These are phyloP conservation scores for Trichocladium uniseriatum DNA, from an alignment of 495 filamentous ascomycete genomes.

Conservation along the genomic window DNA sequence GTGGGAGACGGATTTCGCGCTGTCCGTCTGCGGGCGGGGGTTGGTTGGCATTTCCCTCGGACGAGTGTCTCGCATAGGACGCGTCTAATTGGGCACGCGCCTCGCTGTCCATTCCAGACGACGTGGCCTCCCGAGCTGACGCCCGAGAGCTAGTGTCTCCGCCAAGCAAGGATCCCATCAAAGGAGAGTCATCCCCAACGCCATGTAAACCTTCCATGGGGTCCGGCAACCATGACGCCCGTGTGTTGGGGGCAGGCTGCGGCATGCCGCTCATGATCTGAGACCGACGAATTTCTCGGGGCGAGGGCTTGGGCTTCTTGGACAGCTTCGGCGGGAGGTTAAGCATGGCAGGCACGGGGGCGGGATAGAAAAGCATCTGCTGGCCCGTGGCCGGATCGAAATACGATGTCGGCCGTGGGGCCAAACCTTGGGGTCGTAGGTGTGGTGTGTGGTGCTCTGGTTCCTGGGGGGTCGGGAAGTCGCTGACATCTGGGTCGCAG, in stretches of 20 bases:
- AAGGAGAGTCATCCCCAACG: constrained; percentile 12
- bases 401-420: constrained; percentile 37
- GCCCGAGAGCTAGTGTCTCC: neutral
- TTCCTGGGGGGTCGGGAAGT: constrained; percentile 19
- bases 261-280: constrained; percentile 46
- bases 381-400: constrained; percentile 56
- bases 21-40: constrained; percentile 25
- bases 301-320: constrained; percentile 50
- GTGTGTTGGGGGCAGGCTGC: constrained; percentile 23
- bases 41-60: constrained; percentile 24
- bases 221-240: constrained; percentile 43
- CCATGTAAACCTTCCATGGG: constrained; percentile 22
- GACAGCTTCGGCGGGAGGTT: constrained; percentile 86
- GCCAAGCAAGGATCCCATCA: constrained; percentile 15
- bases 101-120: constrained; percentile 2
- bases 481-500: constrained; percentile 45
- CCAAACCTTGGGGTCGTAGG: constrained; percentile 22
- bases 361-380: constrained; percentile 89
- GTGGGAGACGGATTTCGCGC: constrained; percentile 20
- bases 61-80: constrained; percentile 19
- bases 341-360: constrained; percentile 85
- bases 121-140: neutral
- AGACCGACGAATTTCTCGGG: constrained; percentile 59
- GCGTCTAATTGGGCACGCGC: neutral
- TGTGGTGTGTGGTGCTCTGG: constrained; percentile 1